Percentiles rank a stretch among this genome's conserved stretches.
These are phyloP conservation scores for Daedalea quercina DNA, from an alignment of 768 basidiomycete genomes.

Conservation along the genomic window DNA sequence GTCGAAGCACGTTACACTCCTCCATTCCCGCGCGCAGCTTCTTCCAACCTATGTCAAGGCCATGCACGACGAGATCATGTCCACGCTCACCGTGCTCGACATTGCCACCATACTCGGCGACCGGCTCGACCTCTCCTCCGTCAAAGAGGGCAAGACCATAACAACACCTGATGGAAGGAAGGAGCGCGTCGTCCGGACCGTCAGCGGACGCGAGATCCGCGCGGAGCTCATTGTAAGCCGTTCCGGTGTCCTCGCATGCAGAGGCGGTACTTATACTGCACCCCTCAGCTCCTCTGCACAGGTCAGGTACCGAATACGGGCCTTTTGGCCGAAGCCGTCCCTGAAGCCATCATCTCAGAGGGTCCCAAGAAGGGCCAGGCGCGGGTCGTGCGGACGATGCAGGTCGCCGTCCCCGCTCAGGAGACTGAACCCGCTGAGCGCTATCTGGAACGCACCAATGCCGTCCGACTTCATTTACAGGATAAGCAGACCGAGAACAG, in stretches of 20 bases:
- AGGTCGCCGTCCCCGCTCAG: slow-evolving; percentile 32
- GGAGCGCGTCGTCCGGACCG: slow-evolving; percentile 34
- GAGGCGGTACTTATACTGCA: background rate
- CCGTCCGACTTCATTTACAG: background rate
- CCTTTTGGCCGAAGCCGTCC: slow-evolving; percentile 28
- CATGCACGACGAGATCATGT: slow-evolving; percentile 42
- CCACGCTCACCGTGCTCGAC: slow-evolving; percentile 18
- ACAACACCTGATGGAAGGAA: slow-evolving; percentile 8
- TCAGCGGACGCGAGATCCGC: slow-evolving; percentile 41
- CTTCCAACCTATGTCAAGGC: slow-evolving; percentile 45
- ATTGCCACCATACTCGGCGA: slow-evolving; percentile 49
- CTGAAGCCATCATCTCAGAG: slow-evolving; percentile 23
- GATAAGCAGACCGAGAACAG: slow-evolving; percentile 6
- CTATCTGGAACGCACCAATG: background rate
- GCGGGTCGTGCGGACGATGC: slow-evolving; percentile 46
- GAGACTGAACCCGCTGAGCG: no score
- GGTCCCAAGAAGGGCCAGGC: slow-evolving; percentile 32
- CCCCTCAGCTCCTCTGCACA: slow-evolving; percentile 46
- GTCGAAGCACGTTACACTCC: slow-evolving; percentile 44
- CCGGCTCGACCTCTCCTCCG: slow-evolving; percentile 39
- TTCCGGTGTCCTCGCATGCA: background rate
- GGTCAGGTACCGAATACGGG: slow-evolving; percentile 54
- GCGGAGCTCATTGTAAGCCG: slow-evolving; percentile 46
- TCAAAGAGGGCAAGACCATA: slow-evolving; percentile 4
- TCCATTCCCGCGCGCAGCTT: slow-evolving; percentile 52